Conservation (phyloP, 2,329 filamentous ascomycete genomes). For the Arachnopeziza araneosa region DNA sequence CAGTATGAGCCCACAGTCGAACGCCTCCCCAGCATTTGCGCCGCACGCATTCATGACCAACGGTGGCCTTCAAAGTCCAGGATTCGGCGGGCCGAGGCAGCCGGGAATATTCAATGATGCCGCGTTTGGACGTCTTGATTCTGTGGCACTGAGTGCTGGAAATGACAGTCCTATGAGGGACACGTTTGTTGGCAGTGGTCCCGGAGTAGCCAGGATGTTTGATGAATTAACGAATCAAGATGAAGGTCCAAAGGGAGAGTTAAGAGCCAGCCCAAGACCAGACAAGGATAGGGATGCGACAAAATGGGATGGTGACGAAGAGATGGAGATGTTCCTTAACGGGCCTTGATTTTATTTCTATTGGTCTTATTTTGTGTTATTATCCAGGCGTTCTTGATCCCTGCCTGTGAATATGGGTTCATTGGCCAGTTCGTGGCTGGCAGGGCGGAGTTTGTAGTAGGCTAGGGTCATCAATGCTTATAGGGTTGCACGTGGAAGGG, state of each 20-base stretch:
- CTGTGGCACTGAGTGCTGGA: constrained; percentile 16
- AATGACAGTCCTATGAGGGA: constrained; percentile 26
- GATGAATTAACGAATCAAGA: constrained; percentile 29
- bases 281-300: constrained; percentile 11
- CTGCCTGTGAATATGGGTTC: background rate
- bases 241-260: constrained; percentile 17
- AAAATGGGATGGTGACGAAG: constrained; percentile 20
- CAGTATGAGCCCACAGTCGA: constrained; percentile 19
- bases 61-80: constrained; percentile 17
- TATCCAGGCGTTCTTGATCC: background rate
- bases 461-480: background rate
- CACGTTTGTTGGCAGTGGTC: constrained; percentile 19
- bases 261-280: constrained; percentile 4
- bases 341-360: constrained; percentile 14
- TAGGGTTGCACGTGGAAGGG: background rate
- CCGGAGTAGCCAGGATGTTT: constrained; percentile 26
- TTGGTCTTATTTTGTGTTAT: background rate
- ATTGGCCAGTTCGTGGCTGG: background rate
- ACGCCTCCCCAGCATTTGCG: constrained; percentile 26
- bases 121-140: constrained; percentile 25
- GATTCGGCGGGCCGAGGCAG: constrained; percentile 17
- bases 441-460: background rate
- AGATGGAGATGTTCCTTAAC: constrained; percentile 25
- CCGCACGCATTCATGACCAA: constrained; percentile 27
- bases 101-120: constrained; percentile 25